Base-by-base conservation (phyloP, 768 basidiomycete genomes). In the Dentipellis fragilis region DNA sequence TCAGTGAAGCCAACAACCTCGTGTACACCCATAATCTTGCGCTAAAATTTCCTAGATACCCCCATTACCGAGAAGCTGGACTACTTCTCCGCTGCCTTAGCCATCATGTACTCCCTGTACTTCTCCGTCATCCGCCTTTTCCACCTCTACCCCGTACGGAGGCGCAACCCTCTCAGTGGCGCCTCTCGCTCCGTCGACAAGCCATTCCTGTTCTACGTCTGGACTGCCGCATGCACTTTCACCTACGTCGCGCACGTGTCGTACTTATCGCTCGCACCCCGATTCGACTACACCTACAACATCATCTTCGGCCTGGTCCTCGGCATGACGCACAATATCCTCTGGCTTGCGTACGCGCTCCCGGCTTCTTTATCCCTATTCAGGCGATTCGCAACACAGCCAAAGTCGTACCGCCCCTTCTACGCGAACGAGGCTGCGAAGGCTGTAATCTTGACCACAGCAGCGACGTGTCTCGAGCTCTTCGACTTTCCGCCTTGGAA, bases 241-340 rank as follows among this genome's bases (percentile, higher is more conserved):
- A 65, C 73, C 23, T 93, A 82, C 70, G 49, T 85, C 39, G 72
- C 71, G 10, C 95, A 98, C 65, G 70, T 93, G 62, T 77, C 83
- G 11, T 97, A 97, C 72, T 76, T 97, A 45, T 77, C 77, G 47
- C 66, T 84, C 12, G 77, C 84, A 47, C 84, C 85, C 23, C 82
- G 85, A 52, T 96, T 95, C 71, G 86, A 94, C 71, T 98, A 99
- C 67, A 71, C 85, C 7, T 99, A 96, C 75, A 97, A 98, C 75
- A 89, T 95, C 69, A 66, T 74, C 0, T 92, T 90, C 75, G 93
- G 92, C 69, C 69, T 93, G 63, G 60, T 71, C 55, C 60, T 97
- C 57, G 95, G 92, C 2, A 62, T 93, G 36, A 57, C 73, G 1
- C 93, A 97, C 69, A 93, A 95, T 67, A 38, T 79, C 23, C 68